Evolutionary conservation across 2,329 filamentous ascomycete species (phyloP).

Genomic region (Chlorencoelia australis): DNA sequence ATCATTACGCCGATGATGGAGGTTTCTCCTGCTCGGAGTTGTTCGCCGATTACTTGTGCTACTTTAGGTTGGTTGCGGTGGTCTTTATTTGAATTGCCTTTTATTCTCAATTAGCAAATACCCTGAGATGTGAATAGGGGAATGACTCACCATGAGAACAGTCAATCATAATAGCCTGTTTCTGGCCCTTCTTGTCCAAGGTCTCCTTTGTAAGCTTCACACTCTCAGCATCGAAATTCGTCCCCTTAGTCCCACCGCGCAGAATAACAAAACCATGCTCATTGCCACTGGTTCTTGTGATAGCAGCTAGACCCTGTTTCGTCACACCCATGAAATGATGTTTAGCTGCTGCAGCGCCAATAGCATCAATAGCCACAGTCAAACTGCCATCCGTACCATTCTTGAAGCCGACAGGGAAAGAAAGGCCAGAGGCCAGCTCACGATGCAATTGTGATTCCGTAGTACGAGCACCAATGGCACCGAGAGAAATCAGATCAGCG

Average conservation of each 20-base stretch:
- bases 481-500: constrained; percentile 88
- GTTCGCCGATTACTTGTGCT: constrained; percentile 68
- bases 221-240: constrained; percentile 84
- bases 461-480: constrained; percentile 89
- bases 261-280: constrained; percentile 97
- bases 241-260: constrained; percentile 80
- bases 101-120: constrained; percentile 6
- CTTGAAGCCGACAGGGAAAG: constrained; percentile 98
- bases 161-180: constrained; percentile 91
- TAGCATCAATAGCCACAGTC: constrained; percentile 87
- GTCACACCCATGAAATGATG: constrained; percentile 99
- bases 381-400: constrained; percentile 94
- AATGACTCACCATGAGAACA: constrained; percentile 74
- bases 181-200: constrained; percentile 72
- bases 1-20: constrained; percentile 97
- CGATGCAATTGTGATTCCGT: constrained; percentile 96
- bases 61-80: constrained; percentile 97
- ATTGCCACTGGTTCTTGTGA: constrained; percentile 87
- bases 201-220: constrained; percentile 71
- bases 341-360: constrained; percentile 72
- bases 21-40: constrained; percentile 78
- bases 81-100: constrained; percentile 93
- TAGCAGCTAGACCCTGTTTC: constrained; percentile 91
- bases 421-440: constrained; percentile 87
- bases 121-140: background rate